Evolutionary conservation across 1,139 yeast genomes (phyloP).

Genomic region (Torulaspora globosa): DNA sequence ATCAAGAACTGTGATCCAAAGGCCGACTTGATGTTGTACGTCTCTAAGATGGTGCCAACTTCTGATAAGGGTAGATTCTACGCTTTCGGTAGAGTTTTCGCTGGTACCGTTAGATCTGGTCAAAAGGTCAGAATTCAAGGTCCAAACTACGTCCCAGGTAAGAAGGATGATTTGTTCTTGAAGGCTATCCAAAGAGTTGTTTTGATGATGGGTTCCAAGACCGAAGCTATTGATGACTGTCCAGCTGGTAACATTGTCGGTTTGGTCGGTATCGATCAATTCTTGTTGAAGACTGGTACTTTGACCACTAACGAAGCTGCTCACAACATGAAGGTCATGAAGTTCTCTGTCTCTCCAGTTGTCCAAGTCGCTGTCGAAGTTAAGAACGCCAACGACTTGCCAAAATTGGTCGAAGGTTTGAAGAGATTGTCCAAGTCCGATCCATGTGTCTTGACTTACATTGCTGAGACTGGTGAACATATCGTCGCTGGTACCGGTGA

Average conservation of each 20-base stretch:
- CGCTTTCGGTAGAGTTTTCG: constrained; percentile 99
- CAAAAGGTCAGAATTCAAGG: constrained; percentile 99
- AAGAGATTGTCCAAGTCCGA: constrained; percentile 99
- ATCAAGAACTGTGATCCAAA: constrained; percentile 98
- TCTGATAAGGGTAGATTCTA: constrained; percentile 99
- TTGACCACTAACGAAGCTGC: constrained; percentile 94
- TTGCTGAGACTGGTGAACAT: constrained; percentile 97
- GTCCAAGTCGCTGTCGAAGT: constrained; percentile 99
- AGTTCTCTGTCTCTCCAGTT: constrained; percentile 99
- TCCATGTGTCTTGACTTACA: constrained; percentile 91
- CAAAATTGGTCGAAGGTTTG: constrained; percentile 99
- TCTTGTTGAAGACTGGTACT: constrained; percentile 99
- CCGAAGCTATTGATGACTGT: constrained; percentile 98
- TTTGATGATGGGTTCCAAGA: constrained; percentile 98
- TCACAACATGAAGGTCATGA: constrained; percentile 99
- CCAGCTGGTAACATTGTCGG: constrained; percentile 99
- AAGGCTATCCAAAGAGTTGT: constrained; percentile 99
- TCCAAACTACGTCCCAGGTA: constrained; percentile 98
- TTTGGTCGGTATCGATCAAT: constrained; percentile 99
- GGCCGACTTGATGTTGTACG: constrained; percentile 98
- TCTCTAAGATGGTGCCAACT: constrained; percentile 99
- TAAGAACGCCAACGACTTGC: constrained; percentile 98
- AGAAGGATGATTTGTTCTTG: constrained; percentile 94
- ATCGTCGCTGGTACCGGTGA: constrained; percentile 99
- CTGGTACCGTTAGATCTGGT: constrained; percentile 99